Evolutionary conservation across 805 yeast species (phyloP), one percentile per base, ranked within the genome.

Genomic region (Starmerella bombicola): DNA sequence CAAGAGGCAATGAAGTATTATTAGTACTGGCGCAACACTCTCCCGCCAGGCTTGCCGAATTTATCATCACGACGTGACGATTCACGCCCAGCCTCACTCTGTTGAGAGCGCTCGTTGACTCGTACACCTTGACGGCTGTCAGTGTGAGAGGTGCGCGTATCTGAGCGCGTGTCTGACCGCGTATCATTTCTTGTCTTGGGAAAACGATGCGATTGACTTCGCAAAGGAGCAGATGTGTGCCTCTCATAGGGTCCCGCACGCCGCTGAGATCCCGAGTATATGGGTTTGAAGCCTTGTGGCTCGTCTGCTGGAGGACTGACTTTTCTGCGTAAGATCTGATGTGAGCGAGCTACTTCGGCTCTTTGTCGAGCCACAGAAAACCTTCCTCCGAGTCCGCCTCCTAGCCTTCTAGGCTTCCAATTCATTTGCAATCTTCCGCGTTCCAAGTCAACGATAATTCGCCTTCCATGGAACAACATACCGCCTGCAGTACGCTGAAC

Each of bases 311-410:
- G 23, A 9, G 40, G 20, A 15, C 30, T 8, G 9, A 29, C 28
- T 17, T 38, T 38, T 5, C 17, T 19, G 3, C 41, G 36, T 24
- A 20, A 31, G 9, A 42, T 41, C 13, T 33, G 33, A 15, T 44
- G 37, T 5, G 36, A 30, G 13, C 51, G 38, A 7, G 40, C 33
- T 2, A 42, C 5, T 28, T 48, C 51, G 2, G 34, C 41, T 9
- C 36, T 35, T 20, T 43, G 44, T 9, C 48, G 30, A 2, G 30
- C 24, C 6, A 41, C 19, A 3, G 44, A 31, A 24, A 41, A 41
- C 12, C 52, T 28, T 10, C 95, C 95, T 3, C 96, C 96, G n/a
- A 81, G 60, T 0, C 96, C 96, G 3, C 96, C 96, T 1, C 95
- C 95, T 2, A 88, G 64, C 15, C 64, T 45, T 24, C 65, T 51